Conservation (phyloP, 306 rosid genomes). For the Pachyrhizus erosus region DNA sequence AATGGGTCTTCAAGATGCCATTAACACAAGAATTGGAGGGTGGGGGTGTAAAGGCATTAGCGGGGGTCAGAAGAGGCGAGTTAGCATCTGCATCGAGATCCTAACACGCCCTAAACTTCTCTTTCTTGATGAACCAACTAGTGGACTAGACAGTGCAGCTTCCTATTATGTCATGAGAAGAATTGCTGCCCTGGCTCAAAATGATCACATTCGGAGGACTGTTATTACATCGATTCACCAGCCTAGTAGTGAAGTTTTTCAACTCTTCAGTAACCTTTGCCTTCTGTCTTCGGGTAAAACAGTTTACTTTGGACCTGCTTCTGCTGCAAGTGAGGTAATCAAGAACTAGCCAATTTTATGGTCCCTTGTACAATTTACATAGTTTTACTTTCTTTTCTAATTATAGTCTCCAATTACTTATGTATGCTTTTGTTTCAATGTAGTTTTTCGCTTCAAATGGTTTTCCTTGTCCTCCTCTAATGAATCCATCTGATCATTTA, state of each 20-base stretch:
- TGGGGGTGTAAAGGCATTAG: slow-evolving; percentile 59
- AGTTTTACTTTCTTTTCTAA: not conserved
- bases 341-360: not conserved
- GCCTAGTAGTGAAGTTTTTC: slow-evolving; percentile 75
- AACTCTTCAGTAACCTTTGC: slow-evolving; percentile 67
- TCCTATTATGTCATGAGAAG: slow-evolving; percentile 77
- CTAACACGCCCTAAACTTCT: slow-evolving; percentile 53
- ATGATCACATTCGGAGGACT: slow-evolving; percentile 52
- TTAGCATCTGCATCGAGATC: slow-evolving; percentile 59
- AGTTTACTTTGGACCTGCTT: slow-evolving; percentile 77
- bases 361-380: not conserved
- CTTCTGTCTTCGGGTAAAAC: slow-evolving; percentile 66
- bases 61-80: slow-evolving; percentile 61
- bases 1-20: slow-evolving; percentile 58
- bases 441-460: slow-evolving; percentile 72
- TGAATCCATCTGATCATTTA: slow-evolving; percentile 74
- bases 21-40: slow-evolving; percentile 60
- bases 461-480: slow-evolving; percentile 65
- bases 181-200: slow-evolving; percentile 48
- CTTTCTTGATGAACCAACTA: slow-evolving; percentile 62
- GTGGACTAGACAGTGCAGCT: slow-evolving; percentile 84
- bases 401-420: not conserved
- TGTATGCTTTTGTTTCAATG: not conserved
- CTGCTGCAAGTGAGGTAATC: slow-evolving; percentile 57
- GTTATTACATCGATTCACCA: slow-evolving; percentile 73